Evolutionary conservation across 192 early-diverging fungal genomes (phyloP).

Genomic region (Dimargaris verticillata): DNA sequence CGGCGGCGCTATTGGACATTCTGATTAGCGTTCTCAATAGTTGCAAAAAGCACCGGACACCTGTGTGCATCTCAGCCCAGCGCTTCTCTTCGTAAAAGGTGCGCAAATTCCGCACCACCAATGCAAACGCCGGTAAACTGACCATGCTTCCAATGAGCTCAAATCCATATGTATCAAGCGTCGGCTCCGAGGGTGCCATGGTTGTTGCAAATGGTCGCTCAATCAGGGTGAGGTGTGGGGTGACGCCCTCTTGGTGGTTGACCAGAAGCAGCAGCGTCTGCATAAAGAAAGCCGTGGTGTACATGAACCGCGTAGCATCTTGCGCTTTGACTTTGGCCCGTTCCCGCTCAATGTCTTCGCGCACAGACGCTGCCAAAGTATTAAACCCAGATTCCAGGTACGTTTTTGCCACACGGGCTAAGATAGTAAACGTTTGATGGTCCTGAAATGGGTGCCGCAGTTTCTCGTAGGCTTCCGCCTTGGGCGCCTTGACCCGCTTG

Average conservation of each 20-base stretch:
- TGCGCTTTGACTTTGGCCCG: conserved; percentile 15
- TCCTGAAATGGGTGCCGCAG: conserved; percentile 12
- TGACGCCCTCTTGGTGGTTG: neutral
- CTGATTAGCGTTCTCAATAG: neutral
- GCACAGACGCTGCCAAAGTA: conserved; percentile 20
- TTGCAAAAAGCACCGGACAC: neutral
- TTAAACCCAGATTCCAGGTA: conserved; percentile 29
- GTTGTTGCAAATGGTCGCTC: neutral
- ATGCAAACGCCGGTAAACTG: neutral
- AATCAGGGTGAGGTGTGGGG: neutral
- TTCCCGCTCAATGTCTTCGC: conserved; percentile 17
- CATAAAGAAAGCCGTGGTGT: conserved; percentile 25
- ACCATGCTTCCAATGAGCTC: neutral
- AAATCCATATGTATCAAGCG: neutral
- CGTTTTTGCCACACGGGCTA: conserved; percentile 18
- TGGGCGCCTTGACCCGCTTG: neutral
- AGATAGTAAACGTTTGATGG: conserved; percentile 14
- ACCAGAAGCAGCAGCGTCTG: conserved; percentile 6
- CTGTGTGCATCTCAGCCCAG: neutral
- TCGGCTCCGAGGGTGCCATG: neutral
- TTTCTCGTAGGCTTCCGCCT: conserved; percentile 1
- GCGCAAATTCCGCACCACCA: neutral
- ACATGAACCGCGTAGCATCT: conserved; percentile 17
- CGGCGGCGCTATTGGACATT: neutral
- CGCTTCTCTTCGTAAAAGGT: conserved; percentile 4